phyloP scores from a whole-genome alignment of 805 yeast genomes.

The Ogataea corticis region DNA sequence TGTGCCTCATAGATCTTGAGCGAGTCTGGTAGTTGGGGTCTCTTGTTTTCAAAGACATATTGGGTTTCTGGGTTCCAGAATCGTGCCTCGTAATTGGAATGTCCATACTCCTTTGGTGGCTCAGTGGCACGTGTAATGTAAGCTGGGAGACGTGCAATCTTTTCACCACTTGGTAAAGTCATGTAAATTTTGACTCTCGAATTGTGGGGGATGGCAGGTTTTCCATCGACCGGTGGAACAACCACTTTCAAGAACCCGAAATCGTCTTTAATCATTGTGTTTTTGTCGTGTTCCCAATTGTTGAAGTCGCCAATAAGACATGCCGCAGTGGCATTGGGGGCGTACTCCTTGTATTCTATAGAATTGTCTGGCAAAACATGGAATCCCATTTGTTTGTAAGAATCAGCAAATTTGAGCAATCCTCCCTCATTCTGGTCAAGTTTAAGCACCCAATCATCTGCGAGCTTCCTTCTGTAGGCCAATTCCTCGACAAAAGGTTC shows the following conservation, averaged over 20 bases:
- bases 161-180: slow-evolving; percentile 64
- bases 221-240: slow-evolving; percentile 56
- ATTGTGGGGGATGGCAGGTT: slow-evolving; percentile 76
- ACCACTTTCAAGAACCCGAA: slow-evolving; percentile 70
- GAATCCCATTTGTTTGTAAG: slow-evolving; percentile 76
- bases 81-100: slow-evolving; percentile 71
- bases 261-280: slow-evolving; percentile 58
- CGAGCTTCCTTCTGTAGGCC: slow-evolving; percentile 63
- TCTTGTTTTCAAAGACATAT: slow-evolving; percentile 59
- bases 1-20: slow-evolving; percentile 92
- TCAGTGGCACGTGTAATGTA: slow-evolving; percentile 86
- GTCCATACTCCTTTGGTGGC: slow-evolving; percentile 53
- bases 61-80: slow-evolving; percentile 79
- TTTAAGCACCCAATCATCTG: slow-evolving; percentile 60
- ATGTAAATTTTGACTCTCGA: slow-evolving; percentile 73
- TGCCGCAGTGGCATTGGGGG: slow-evolving; percentile 81
- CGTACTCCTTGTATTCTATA: slow-evolving; percentile 77
- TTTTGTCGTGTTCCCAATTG: slow-evolving; percentile 64
- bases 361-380: slow-evolving; percentile 59
- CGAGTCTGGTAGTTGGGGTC: slow-evolving; percentile 60
- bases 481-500: slow-evolving; percentile 73
- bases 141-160: slow-evolving; percentile 81
- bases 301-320: slow-evolving; percentile 92
- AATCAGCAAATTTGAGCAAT: slow-evolving; percentile 66
- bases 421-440: slow-evolving; percentile 65